Base-by-base conservation (phyloP, 371 early-diverging fungal genomes). In the Mucor plumbeus region DNA sequence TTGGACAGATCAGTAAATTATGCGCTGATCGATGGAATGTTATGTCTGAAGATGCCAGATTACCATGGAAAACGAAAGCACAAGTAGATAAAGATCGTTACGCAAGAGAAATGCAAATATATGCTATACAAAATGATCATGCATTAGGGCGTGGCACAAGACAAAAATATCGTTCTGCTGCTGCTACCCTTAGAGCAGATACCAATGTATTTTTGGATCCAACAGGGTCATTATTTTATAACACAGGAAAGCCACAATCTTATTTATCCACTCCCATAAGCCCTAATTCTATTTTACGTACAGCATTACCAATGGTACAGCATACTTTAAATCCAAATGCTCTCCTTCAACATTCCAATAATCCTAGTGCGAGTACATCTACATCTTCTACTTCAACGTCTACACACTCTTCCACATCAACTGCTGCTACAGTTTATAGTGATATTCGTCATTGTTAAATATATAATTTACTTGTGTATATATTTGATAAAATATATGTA, bases 1-100 rank as follows among this genome's bases (percentile, higher is more conserved):
- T 90, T 38, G 91, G 91, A 1, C 87, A 88, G 39, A 87, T 91
- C 63, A 90, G 89, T 36, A 86, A 87, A 67, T 69, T 91, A 9
- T 88, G 90, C 65, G 90, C 92, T 40, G 83, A 84, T 50, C 78
- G 81, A 62, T 93, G 93, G 92, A 85, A 88, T 48, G 69, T 71
- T 1, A 82, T 93, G 84, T 73, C 87, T 4, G 85, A 85, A 10
- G 81, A 73, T 8, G 83, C 85, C 48, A 75, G 81, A 26, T 75
- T 75, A 47, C 91, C 90, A 7, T 93, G 90, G 89, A 76, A 82
- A 55, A 74, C 76, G 33, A 85, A 86, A 63, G 90, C 93, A 33
- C 79, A 85, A 9, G 78, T 81, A 34, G 93, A 93, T 73, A 93
- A 93, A 68, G 85, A 80, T 9, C 83, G 93, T 6, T 93, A 93